Percentiles rank a stretch among this genome's conserved stretches.
Evolutionary conservation across 2,329 filamentous ascomycete species (phyloP).

Genomic region (Epichloe aotearoae): DNA sequence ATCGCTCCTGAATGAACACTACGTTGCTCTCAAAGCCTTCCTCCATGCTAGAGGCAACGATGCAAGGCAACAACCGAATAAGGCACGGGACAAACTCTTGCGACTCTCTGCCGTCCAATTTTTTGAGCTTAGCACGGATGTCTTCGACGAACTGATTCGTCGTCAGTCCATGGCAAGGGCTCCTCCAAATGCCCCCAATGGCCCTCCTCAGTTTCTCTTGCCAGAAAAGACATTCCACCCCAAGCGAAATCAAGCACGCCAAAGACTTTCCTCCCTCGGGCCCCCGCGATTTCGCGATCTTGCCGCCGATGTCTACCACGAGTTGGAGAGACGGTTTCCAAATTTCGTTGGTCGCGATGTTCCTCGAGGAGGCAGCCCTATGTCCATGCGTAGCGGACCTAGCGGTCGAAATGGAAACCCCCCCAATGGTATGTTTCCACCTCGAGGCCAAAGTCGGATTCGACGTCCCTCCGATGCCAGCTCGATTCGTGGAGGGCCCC

Average conservation of each 20-base stretch:
- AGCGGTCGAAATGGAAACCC: constrained; percentile 47
- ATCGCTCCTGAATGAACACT: constrained; percentile 62
- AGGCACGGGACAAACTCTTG: constrained; percentile 87
- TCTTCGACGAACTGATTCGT: constrained; percentile 86
- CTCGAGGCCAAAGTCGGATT: constrained; percentile 38
- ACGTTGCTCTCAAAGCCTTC: constrained; percentile 63
- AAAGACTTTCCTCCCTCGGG: constrained; percentile 83
- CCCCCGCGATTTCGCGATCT: constrained; percentile 80
- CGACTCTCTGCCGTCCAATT: constrained; percentile 86
- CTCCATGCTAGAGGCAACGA: constrained; percentile 67
- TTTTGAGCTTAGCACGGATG: constrained; percentile 95
- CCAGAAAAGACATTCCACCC: constrained; percentile 89
- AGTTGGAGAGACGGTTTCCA: constrained; percentile 82
- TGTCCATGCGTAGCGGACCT: constrained; percentile 44
- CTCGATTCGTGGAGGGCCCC: constrained; percentile 37
- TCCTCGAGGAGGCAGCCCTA: constrained; percentile 55
- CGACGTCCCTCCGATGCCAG: constrained; percentile 49
- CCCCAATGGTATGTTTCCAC: constrained; percentile 37
- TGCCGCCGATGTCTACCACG: constrained; percentile 90
- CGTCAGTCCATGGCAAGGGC: constrained; percentile 56
- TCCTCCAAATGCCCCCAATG: constrained; percentile 35
- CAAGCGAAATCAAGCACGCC: constrained; percentile 93
- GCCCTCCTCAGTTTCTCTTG: constrained; percentile 58
- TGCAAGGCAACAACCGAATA: constrained; percentile 62
- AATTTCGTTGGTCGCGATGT: constrained; percentile 60